Conservation (phyloP, 768 basidiomycete species). For the Amanita inopinata region DNA sequence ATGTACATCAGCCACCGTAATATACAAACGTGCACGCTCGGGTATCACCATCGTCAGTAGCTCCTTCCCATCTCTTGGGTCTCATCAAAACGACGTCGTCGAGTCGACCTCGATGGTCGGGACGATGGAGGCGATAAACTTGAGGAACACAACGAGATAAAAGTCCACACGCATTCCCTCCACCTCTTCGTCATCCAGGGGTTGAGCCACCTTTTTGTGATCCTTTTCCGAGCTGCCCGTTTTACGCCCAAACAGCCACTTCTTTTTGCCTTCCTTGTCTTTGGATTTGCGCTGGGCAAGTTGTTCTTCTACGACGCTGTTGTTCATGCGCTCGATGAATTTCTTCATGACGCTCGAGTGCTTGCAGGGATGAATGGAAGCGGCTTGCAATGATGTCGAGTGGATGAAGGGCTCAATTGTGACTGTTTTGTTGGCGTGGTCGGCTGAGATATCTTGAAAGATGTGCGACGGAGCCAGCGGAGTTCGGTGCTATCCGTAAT, state of each 20-base stretch:
- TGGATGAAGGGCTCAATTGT: constrained; percentile 99
- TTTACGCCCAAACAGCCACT: constrained; percentile 78
- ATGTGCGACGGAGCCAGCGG: constrained; percentile 85
- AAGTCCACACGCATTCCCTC: constrained; percentile 97
- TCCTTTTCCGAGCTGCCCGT: constrained; percentile 51
- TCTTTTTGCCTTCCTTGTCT: constrained; percentile 60
- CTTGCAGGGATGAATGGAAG: constrained; percentile 97
- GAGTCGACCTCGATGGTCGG: constrained; percentile 99
- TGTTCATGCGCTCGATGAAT: constrained; percentile 98
- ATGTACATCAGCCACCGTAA: constrained; percentile 1
- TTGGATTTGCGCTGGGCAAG: constrained; percentile 50
- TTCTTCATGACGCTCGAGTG: constrained; percentile 99
- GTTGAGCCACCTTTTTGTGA: constrained; percentile 27
- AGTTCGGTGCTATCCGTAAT: constrained; percentile 60
- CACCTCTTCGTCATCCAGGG: constrained; percentile 55
- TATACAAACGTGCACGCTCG: constrained; percentile 6
- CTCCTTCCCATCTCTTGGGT: not conserved
- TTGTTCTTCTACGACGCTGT: constrained; percentile 74
- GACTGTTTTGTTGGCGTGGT: constrained; percentile 97
- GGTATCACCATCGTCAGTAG: constrained; percentile 14
- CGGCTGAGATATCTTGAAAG: constrained; percentile 94
- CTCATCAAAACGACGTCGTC: constrained; percentile 55
- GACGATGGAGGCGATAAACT: constrained; percentile 97
- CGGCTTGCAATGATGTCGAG: constrained; percentile 72
- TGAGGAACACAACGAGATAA: constrained; percentile 96